Evolutionary conservation across 257 asterid genomes (phyloP), one percentile per base, ranked within the genome.

Genomic region (Petunia axillaris): DNA sequence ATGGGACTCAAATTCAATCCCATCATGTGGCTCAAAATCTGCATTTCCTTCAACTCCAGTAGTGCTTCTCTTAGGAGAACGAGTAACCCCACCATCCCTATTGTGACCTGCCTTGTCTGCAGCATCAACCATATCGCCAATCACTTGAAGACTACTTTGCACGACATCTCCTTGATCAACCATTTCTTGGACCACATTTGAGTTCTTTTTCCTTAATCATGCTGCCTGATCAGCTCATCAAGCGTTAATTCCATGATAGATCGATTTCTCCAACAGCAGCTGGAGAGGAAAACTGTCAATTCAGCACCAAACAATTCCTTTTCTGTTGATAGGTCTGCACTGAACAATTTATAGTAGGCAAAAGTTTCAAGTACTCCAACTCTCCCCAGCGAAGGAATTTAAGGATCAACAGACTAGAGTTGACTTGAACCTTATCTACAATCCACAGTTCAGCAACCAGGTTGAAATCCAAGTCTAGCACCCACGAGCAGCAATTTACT

Each of bases 1-100:
- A 52, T 95, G 97, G 76, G 97, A 92, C 81, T 88, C 96, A 58
- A 95, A 95, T 64, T 95, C 99, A 35, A 94, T 89, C 40, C 97
- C 99, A 81, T 91, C 97, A 76, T 83, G 91, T 3, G 93, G 96
- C 86, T 93, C 97, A 54, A 87, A 85, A 83, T 87, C 88, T 68
- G 77, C 85, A 55, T 87, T 93, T 57, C 87, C 89, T 80, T 86
- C 97, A 35, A 79, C 82, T 59, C 85, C 94, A n/a, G 79, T 67
- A 11, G 54, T 40, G 73, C 86, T 91, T 77, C 85, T 82, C 78
- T 84, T 85, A 57, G 89, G 84, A 52, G 86, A 86, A 81, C 35
- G 70, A 77, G 83, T 77, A 62, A 82, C 78, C 81, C 88, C 83
- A 10, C 85, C 87, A 83, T 86, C 91, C 84, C 87, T 76, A 64